Evolutionary conservation across 805 yeast species (phyloP), one percentile per base, ranked within the genome.

Genomic region (Nakazawaea peltata): DNA sequence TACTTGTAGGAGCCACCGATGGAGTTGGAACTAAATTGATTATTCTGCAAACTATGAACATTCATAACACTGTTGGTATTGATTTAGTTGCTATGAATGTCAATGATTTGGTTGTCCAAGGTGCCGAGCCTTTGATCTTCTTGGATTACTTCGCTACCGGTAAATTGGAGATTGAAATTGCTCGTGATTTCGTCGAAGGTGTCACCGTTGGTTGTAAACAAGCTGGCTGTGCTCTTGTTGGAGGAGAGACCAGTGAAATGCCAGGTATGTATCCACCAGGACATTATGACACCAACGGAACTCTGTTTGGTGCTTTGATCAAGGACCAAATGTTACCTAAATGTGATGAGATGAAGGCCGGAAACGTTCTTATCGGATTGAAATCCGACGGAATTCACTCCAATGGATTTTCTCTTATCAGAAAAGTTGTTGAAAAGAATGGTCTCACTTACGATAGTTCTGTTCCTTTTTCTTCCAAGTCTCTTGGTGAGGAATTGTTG

Each of bases 191-290:
- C 48, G 97, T 92, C 26, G 67, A 74, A 42, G 97, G 98, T 61
- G 98, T 92, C 44, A 97, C 96, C 32, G 83, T 83, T 44, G 99
- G 98, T 39, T 92, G 99, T 67, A 78, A 80, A 45, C 74, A 77
- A 45, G 83, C 97, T 23, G 96, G 95, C 9, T 90, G 98, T 71
- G 98, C 99, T 5, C 69, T 92, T 40, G 96, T 92, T 36, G 99
- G 99, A 38, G 99, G 99, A 46, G 99, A 92, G 63, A 92, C 99
- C 26, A 82, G 95, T 36, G 99, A 92, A 68, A 92, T 92, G 99
- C 99, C 99, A 19, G 98, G 98, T 45, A 85, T 92, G 83, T 92
- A 92, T 53, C 83, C 80, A 41, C 86, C 78, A 38, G 94, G 94
- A 23, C 97, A 92, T 61, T 92, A 92, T 55, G 99, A 92, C 60